phyloP scores from a whole-genome alignment of 352 stramenopile species.

The Pythium phragmitis region DNA sequence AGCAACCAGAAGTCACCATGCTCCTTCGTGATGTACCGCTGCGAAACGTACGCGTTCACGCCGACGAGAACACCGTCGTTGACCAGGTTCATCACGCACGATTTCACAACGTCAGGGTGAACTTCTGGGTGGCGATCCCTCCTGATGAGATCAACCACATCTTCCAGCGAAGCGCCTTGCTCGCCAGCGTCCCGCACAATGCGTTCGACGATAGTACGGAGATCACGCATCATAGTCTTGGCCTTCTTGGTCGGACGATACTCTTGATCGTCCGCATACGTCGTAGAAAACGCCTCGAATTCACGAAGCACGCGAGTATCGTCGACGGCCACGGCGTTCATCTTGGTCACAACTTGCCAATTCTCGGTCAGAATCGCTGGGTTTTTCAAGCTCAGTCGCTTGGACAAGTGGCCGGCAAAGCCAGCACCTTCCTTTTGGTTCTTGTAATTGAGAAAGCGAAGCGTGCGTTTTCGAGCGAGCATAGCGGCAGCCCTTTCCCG shows the following conservation, averaged over 20 bases:
- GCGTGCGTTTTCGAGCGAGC: constrained; percentile 29
- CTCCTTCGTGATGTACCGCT: constrained; percentile 67
- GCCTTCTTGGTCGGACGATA: constrained; percentile 15
- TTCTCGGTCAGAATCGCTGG: constrained; percentile 60
- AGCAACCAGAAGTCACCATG: constrained; percentile 69
- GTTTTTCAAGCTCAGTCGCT: constrained; percentile 59
- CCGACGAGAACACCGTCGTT: constrained; percentile 54
- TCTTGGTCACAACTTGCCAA: constrained; percentile 72
- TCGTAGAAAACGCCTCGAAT: constrained; percentile 59
- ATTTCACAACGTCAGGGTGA: background rate
- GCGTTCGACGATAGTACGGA: constrained; percentile 8
- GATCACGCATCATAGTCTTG: background rate
- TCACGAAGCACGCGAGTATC: constrained; percentile 30
- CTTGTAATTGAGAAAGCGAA: constrained; percentile 63
- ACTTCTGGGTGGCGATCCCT: background rate
- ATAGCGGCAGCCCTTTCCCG: constrained; percentile 19
- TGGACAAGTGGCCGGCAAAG: constrained; percentile 70
- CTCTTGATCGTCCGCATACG: constrained; percentile 21
- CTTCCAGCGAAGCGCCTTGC: constrained; percentile 16
- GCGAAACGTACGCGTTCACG: constrained; percentile 69
- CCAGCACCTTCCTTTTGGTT: constrained; percentile 56
- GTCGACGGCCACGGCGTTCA: constrained; percentile 47
- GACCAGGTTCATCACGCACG: constrained; percentile 47
- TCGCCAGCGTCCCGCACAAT: constrained; percentile 18
- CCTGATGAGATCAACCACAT: background rate